phyloP scores from a whole-genome alignment of 495 filamentous ascomycete genomes.

The Neurospora sp. region DNA sequence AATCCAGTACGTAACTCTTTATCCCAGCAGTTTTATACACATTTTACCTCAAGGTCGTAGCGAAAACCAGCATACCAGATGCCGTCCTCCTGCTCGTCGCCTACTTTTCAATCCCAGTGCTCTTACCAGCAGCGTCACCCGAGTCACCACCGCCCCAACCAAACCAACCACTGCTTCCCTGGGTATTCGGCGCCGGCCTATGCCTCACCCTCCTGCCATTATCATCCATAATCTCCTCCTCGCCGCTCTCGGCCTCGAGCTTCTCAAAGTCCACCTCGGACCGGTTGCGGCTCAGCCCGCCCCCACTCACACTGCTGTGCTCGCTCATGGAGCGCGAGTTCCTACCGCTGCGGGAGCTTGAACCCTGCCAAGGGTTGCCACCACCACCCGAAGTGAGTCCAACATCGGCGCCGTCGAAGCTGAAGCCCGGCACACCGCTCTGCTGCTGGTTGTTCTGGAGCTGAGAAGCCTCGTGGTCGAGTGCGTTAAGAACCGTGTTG shows the following conservation, averaged over 20 bases:
- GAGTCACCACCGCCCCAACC: background rate
- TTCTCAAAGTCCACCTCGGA: constrained; percentile 77
- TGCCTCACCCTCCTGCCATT: background rate
- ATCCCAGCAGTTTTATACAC: background rate
- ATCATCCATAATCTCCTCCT: constrained; percentile 21
- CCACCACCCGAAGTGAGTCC: background rate
- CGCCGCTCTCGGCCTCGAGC: constrained; percentile 61
- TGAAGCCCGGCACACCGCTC: constrained; percentile 20
- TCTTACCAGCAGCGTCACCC: background rate
- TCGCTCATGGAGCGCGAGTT: constrained; percentile 19
- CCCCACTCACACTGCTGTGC: constrained; percentile 26
- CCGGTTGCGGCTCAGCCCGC: constrained; percentile 56
- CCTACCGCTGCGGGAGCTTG: background rate
- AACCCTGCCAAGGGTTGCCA: background rate
- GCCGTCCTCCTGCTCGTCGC: background rate
- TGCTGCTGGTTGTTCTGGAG: constrained; percentile 23
- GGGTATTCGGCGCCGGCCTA: background rate
- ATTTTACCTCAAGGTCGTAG: background rate
- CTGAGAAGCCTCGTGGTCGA: constrained; percentile 59
- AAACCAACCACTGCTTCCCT: background rate
- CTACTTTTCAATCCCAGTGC: background rate
- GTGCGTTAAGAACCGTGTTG: constrained; percentile 55
- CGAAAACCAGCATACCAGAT: background rate
- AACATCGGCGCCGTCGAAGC: constrained; percentile 15
- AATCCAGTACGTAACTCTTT: background rate